Evolutionary conservation across 768 basidiomycete species (phyloP).

Genomic region (Candolleomyces aberdarensis): DNA sequence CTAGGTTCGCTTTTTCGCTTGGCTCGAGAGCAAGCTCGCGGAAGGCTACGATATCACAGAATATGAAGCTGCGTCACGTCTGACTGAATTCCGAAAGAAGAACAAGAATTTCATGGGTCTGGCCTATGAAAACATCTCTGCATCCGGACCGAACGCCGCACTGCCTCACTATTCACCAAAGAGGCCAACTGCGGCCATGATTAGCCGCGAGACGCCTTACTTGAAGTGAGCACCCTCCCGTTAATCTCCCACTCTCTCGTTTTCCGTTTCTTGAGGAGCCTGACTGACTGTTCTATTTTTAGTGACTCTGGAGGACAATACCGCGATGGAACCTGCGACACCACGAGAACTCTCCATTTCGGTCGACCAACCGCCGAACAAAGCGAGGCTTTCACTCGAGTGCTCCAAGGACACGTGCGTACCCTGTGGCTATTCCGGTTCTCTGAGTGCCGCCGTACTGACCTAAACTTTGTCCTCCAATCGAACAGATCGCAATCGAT

Average conservation of each 20-base stretch:
- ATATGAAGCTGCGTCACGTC: slow-evolving; percentile 84
- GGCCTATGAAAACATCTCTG: slow-evolving; percentile 89
- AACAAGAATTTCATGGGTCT: slow-evolving; percentile 78
- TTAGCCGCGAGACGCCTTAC: slow-evolving; percentile 80
- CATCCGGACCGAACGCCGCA: slow-evolving; percentile 88
- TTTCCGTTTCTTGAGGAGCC: slow-evolving; percentile 11
- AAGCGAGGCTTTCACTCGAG: slow-evolving; percentile 89
- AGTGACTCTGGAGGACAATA: slow-evolving; percentile 94
- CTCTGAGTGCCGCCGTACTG: no score
- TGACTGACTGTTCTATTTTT: neutral
- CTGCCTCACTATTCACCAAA: slow-evolving; percentile 90
- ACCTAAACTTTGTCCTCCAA: neutral
- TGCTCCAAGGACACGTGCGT: slow-evolving; percentile 93
- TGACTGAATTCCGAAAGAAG: slow-evolving; percentile 72
- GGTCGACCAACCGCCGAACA: slow-evolving; percentile 85
- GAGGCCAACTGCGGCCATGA: slow-evolving; percentile 62
- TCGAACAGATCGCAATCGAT: slow-evolving; percentile 80
- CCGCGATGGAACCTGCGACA: slow-evolving; percentile 87
- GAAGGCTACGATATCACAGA: slow-evolving; percentile 85
- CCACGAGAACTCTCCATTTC: slow-evolving; percentile 80
- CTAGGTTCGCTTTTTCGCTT: slow-evolving; percentile 80
- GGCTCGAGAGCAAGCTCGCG: slow-evolving; percentile 79
- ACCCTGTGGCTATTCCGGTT: no score
- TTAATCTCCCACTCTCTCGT: neutral
- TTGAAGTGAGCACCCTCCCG: slow-evolving; percentile 63